Evolutionary conservation across 2,329 filamentous ascomycete genomes (phyloP).

Genomic region (Pseudogymnoascus sp.): DNA sequence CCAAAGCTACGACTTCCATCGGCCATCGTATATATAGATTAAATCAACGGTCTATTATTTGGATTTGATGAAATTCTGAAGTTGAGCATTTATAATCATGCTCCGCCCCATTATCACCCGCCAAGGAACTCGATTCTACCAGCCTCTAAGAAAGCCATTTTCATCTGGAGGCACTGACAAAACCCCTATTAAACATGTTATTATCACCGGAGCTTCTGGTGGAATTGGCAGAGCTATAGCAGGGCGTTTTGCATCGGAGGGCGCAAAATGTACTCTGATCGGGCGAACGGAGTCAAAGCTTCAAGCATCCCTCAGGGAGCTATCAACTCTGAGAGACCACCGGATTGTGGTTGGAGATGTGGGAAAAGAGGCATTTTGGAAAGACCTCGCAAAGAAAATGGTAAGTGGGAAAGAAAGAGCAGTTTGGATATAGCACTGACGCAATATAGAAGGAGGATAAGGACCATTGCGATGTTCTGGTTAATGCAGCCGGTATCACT

Average conservation of each 20-base stretch:
- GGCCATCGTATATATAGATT: background rate
- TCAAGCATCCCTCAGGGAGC: conserved; percentile 59
- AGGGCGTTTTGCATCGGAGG: conserved; percentile 54
- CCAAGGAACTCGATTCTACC: background rate
- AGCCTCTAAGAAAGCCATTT: background rate
- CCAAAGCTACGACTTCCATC: background rate
- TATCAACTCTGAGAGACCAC: conserved; percentile 14
- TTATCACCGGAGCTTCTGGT: conserved; percentile 64
- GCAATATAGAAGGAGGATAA: conserved; percentile 8
- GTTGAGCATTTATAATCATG: background rate
- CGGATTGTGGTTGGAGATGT: conserved; percentile 26
- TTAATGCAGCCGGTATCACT: conserved; percentile 74
- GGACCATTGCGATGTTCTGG: conserved; percentile 48
- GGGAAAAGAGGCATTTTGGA: conserved; percentile 23
- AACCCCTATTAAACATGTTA: conserved; percentile 28
- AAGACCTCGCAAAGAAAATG: conserved; percentile 15
- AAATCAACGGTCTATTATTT: background rate
- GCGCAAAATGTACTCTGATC: conserved; percentile 53
- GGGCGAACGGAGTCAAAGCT: conserved; percentile 53
- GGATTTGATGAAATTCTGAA: background rate
- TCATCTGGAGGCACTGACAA: background rate
- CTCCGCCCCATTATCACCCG: background rate
- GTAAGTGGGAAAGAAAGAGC: conserved; percentile 16
- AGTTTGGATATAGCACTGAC: background rate
- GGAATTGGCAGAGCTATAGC: conserved; percentile 66